Percentiles rank a stretch among this genome's conserved stretches.
Conservation (phyloP, 371 early-diverging fungal species). For the Mucor velutinosus region DNA sequence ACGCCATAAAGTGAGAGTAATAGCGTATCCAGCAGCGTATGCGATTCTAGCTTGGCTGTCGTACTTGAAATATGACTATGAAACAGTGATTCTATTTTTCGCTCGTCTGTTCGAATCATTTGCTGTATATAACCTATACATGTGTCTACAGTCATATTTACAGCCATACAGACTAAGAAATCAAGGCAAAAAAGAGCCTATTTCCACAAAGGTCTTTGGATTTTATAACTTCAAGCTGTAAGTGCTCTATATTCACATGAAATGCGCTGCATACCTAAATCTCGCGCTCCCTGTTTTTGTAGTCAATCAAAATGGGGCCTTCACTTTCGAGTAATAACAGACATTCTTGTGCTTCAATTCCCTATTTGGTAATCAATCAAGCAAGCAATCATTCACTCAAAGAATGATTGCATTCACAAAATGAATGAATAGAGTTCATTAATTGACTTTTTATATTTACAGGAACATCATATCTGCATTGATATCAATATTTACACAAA, state of each 20-base stretch:
- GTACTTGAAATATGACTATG: constrained; percentile 48
- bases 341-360: constrained; percentile 49
- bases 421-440: background rate
- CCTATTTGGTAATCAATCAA: constrained; percentile 46
- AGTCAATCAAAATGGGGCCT: constrained; percentile 56
- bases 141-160: constrained; percentile 46
- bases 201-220: constrained; percentile 40
- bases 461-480: constrained; percentile 50
- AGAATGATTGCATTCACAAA: background rate
- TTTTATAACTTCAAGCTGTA: constrained; percentile 41
- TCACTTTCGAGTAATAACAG: constrained; percentile 49
- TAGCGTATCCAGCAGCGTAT: constrained; percentile 51
- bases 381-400: background rate
- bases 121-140: constrained; percentile 52
- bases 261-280: background rate
- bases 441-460: background rate
- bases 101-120: constrained; percentile 51
- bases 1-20: constrained; percentile 50
- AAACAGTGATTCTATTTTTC: constrained; percentile 53
- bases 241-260: background rate
- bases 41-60: constrained; percentile 51
- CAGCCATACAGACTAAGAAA: constrained; percentile 42
- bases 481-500: constrained; percentile 43
- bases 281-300: background rate
- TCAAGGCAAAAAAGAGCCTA: constrained; percentile 32